Conservation (phyloP, 352 stramenopile species). For the Phytophthora foliorum region DNA sequence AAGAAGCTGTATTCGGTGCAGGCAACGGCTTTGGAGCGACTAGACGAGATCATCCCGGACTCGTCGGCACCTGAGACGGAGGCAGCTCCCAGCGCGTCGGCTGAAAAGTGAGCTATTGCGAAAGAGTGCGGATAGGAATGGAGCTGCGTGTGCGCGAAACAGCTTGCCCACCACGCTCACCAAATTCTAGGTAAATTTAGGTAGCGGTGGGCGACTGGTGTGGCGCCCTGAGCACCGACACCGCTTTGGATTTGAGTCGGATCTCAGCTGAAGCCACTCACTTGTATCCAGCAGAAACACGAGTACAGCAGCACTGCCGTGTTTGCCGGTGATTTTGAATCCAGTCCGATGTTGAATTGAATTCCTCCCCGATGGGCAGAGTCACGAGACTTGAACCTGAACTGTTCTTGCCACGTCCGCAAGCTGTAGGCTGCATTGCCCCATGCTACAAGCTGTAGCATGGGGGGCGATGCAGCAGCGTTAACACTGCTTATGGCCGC, state of each 20-base stretch:
- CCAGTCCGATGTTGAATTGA: constrained; percentile 25
- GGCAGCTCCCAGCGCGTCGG: constrained; percentile 4
- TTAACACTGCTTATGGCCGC: constrained; percentile 4
- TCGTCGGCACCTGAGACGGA: constrained; percentile 48
- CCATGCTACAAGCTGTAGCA: too few species aligned
- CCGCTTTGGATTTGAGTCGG: neutral
- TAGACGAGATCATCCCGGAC: constrained; percentile 89
- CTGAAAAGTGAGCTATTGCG: constrained; percentile 45
- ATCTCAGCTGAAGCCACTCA: constrained; percentile 9
- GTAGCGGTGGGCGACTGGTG: too few species aligned
- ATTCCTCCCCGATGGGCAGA: constrained; percentile 18
- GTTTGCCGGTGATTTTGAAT: constrained; percentile 19
- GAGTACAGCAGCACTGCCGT: neutral
- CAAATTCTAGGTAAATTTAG: neutral
- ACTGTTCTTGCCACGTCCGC: constrained; percentile 25
- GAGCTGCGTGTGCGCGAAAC: neutral
- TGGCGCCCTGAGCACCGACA: constrained; percentile 4
- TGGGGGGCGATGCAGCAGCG: too few species aligned
- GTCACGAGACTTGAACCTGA: constrained; percentile 29
- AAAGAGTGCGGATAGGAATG: constrained; percentile 4
- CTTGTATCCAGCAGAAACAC: too few species aligned
- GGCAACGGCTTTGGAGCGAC: constrained; percentile 64
- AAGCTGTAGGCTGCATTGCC: constrained; percentile 1
- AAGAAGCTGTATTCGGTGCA: constrained; percentile 79
- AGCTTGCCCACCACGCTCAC: neutral